Evolutionary conservation across 1,284 basidiomycete genomes (phyloP).

Genomic region (Omphalotus olearius): DNA sequence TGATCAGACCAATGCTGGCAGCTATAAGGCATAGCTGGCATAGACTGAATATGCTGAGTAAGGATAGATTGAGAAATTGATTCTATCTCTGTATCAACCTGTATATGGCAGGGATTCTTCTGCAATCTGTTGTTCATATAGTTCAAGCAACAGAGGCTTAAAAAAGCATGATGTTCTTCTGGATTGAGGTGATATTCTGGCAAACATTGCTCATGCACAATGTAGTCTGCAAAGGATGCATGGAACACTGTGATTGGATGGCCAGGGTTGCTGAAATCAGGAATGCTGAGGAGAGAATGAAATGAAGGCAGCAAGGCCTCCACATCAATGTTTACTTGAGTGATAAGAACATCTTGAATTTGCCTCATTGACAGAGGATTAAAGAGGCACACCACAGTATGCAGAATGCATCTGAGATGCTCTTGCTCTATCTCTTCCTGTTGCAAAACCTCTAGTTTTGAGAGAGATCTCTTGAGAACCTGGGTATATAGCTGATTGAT

Average conservation of each 20-base stretch:
- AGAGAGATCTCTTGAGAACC: background rate
- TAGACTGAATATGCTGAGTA: no score
- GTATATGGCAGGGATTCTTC: no score
- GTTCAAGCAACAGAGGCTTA: background rate
- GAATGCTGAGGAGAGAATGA: background rate
- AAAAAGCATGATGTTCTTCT: background rate
- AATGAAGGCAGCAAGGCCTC: no score
- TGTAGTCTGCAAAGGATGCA: background rate
- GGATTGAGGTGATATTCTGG: background rate
- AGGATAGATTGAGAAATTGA: no score
- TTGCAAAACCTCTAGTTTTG: background rate
- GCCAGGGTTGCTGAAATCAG: background rate
- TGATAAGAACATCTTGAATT: background rate
- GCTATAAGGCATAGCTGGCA: no score
- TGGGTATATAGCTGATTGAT: slow-evolving; percentile 1
- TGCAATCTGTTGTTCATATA: no score
- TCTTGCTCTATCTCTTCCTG: background rate
- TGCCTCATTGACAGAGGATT: slow-evolving; percentile 10
- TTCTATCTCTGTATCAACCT: no score
- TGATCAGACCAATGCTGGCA: no score
- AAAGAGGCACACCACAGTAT: slow-evolving; percentile 8
- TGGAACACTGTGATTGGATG: background rate
- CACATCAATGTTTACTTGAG: no score
- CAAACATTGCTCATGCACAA: background rate
- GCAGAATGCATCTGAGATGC: slow-evolving; percentile 4